Evolutionary conservation across 441 rosid species (phyloP).

Genomic region (Pelargonium citronellum): DNA sequence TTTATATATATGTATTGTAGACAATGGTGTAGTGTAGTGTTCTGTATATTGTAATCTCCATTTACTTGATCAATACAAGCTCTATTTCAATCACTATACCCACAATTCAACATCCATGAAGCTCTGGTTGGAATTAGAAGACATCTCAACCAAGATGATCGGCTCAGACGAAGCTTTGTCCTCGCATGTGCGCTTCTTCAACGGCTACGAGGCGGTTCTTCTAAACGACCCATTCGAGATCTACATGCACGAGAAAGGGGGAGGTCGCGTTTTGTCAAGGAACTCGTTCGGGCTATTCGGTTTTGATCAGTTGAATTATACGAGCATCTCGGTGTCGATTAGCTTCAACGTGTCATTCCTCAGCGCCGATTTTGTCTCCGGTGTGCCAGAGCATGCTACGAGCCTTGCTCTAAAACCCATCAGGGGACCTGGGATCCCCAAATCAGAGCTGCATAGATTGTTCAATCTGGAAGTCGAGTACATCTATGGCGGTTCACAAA

Average conservation of each 20-base stretch:
- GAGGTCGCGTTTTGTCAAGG: constrained; percentile 51
- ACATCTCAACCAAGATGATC: constrained; percentile 40
- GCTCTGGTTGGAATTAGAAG: constrained; percentile 70
- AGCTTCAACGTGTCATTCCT: constrained; percentile 89
- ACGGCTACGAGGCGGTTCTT: constrained; percentile 68
- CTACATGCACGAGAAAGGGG: constrained; percentile 51
- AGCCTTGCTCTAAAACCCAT: constrained; percentile 90
- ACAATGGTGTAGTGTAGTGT: too few species aligned
- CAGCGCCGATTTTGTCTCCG: constrained; percentile 76
- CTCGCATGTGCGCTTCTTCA: constrained; percentile 54
- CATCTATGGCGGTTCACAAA: constrained; percentile 21
- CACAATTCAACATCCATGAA: constrained; percentile 25
- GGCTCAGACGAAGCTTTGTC: constrained; percentile 47
- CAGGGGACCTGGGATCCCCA: constrained; percentile 76
- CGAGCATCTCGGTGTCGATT: too few species aligned
- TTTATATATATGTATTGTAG: too few species aligned
- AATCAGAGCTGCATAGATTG: constrained; percentile 80
- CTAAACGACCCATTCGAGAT: constrained; percentile 80
- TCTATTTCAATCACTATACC: too few species aligned
- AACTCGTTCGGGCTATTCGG: constrained; percentile 78
- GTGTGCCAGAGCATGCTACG: constrained; percentile 87
- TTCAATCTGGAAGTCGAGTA: constrained; percentile 91
- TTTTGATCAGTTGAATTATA: constrained; percentile 81
- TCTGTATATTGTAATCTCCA: too few species aligned
- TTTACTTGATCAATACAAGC: too few species aligned